phyloP scores from a whole-genome alignment of 495 filamentous ascomycete species.

The Penicillium fimorum region DNA sequence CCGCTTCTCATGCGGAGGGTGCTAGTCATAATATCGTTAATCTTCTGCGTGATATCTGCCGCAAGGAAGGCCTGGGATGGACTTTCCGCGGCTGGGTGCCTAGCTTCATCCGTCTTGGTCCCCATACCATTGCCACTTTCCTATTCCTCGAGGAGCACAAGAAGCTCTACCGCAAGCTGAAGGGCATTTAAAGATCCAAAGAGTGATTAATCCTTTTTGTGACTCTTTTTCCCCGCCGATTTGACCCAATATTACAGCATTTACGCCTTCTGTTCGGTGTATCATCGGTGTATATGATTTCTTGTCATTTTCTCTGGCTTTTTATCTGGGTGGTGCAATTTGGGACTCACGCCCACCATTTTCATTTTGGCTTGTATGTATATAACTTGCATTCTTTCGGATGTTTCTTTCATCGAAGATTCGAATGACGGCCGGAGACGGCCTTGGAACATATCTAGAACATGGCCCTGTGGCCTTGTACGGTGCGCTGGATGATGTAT shows the following conservation, averaged over 20 bases:
- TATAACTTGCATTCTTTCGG: slow-evolving; percentile 29
- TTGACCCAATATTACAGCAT: slow-evolving; percentile 35
- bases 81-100: slow-evolving; percentile 98
- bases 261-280: slow-evolving; percentile 50
- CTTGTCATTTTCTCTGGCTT: slow-evolving; percentile 11
- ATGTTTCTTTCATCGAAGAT: slow-evolving; percentile 9
- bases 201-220: slow-evolving; percentile 25
- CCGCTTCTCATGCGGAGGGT: slow-evolving; percentile 51
- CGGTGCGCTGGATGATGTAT: slow-evolving; percentile 14
- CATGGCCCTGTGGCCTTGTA: slow-evolving; percentile 8
- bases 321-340: slow-evolving; percentile 21
- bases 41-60: slow-evolving; percentile 66
- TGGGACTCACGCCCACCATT: slow-evolving; percentile 20
- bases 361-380: slow-evolving; percentile 25
- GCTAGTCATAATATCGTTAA: slow-evolving; percentile 57
- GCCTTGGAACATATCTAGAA: slow-evolving; percentile 1
- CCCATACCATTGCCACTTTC: slow-evolving; percentile 94
- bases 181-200: slow-evolving; percentile 32
- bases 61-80: slow-evolving; percentile 79
- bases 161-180: slow-evolving; percentile 50
- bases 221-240: slow-evolving; percentile 14
- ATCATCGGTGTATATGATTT: slow-evolving; percentile 19
- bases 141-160: slow-evolving; percentile 84
- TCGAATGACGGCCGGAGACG: background rate
- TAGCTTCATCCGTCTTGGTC: slow-evolving; percentile 87